Evolutionary conservation across 75 land plant genomes (phyloP).

Genomic region (Adiantum capillusveneris): DNA sequence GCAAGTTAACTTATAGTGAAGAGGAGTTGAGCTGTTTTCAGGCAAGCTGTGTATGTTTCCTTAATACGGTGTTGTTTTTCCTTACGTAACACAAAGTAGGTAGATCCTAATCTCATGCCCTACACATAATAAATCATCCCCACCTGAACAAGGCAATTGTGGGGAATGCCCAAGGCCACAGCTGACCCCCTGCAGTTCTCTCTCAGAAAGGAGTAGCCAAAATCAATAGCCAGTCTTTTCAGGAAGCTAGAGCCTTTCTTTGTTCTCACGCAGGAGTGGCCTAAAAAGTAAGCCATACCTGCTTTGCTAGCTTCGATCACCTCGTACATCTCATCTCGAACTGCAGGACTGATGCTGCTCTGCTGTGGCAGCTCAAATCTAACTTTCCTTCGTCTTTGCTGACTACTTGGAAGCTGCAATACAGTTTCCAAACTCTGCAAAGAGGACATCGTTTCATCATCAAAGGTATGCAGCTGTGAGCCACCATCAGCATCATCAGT

Average conservation of each 20-base stretch:
- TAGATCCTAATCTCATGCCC: no score
- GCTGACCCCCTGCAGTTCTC: conserved; percentile 41
- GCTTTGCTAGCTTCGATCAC: conserved; percentile 38
- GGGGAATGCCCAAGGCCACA: conserved; percentile 38
- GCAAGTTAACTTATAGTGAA: no score
- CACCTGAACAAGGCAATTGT: conserved; percentile 47
- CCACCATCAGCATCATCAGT: no score
- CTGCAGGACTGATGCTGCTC: background rate
- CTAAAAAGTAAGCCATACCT: conserved; percentile 45
- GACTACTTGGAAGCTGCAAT: background rate
- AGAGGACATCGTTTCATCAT: no score
- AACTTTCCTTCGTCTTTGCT: background rate
- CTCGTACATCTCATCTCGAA: conserved; percentile 28
- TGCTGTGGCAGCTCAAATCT: conserved; percentile 11
- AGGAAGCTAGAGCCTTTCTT: conserved; percentile 34
- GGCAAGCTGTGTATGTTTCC: no score
- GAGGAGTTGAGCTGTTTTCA: no score
- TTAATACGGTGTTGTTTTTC: no score
- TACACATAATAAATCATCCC: conserved; percentile 63
- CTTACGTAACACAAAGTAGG: no score
- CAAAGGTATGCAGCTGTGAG: no score
- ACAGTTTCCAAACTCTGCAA: no score
- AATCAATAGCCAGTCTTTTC: conserved; percentile 46
- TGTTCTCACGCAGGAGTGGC: conserved; percentile 43
- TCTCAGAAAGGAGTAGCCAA: conserved; percentile 40